Conservation (phyloP, 352 stramenopile species). For the Phytophthora hibernalis region DNA sequence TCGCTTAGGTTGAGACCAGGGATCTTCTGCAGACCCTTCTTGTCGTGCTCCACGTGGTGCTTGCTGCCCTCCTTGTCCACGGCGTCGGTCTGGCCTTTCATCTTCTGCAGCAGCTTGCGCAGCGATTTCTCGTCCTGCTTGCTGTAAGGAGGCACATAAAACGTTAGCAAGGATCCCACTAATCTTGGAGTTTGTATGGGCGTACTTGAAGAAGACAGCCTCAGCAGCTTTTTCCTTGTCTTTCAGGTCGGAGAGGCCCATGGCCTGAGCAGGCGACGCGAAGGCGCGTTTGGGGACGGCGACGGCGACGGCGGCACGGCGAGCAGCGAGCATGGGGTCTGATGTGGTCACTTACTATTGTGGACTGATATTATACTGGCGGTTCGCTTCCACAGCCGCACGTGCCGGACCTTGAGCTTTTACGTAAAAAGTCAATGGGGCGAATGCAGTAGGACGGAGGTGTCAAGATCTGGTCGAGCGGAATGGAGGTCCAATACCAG, state of each 20-base stretch:
- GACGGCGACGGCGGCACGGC: slow-evolving; percentile 54
- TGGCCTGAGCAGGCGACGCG: slow-evolving; percentile 53
- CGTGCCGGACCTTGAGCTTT: slow-evolving; percentile 33
- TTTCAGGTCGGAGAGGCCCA: slow-evolving; percentile 55
- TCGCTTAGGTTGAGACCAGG: slow-evolving; percentile 63
- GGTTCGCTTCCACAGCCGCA: slow-evolving; percentile 26
- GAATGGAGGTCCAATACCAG: neutral
- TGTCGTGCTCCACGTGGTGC: slow-evolving; percentile 80
- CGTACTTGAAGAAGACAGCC: slow-evolving; percentile 88
- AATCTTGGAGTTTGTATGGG: slow-evolving; percentile 12
- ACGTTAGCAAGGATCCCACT: neutral
- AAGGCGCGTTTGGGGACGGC: slow-evolving; percentile 58
- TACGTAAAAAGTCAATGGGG: slow-evolving; percentile 36
- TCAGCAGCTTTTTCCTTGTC: slow-evolving; percentile 86
- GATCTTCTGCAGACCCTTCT: slow-evolving; percentile 75
- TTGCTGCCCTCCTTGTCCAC: slow-evolving; percentile 69
- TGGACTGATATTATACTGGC: no score
- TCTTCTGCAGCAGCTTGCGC: slow-evolving; percentile 88
- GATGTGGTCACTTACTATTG: slow-evolving; percentile 12
- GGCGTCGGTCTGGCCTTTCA: slow-evolving; percentile 83
- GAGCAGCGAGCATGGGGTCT: slow-evolving; percentile 65
- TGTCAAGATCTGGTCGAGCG: slow-evolving; percentile 1
- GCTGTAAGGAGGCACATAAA: slow-evolving; percentile 40
- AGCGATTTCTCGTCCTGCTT: slow-evolving; percentile 90
- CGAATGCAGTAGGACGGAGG: slow-evolving; percentile 8